Percentiles rank a stretch among this genome's conserved stretches.
phyloP scores from a whole-genome alignment of 352 stramenopile genomes.

The Phytophthora capsici region DNA sequence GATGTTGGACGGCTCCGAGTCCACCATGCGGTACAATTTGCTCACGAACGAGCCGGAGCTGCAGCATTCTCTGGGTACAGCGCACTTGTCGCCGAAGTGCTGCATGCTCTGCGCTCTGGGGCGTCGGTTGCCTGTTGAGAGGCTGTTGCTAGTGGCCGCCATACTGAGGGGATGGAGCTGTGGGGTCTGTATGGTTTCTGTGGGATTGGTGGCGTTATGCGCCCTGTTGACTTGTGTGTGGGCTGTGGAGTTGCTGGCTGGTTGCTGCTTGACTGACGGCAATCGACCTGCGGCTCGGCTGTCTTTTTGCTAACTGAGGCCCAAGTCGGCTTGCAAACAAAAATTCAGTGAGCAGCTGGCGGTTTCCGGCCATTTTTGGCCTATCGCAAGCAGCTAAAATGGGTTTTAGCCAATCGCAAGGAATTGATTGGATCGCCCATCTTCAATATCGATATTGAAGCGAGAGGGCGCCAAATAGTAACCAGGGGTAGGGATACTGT shows the following conservation, averaged over 20 bases:
- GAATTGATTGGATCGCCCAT: constrained; percentile 14
- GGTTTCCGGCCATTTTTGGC: constrained; percentile 16
- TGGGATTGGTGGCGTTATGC: constrained; percentile 15
- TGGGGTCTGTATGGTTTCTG: constrained; percentile 6
- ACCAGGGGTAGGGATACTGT: constrained; percentile 1
- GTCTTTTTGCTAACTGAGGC: constrained; percentile 76
- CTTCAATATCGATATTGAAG: constrained; percentile 42
- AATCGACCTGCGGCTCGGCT: constrained; percentile 34
- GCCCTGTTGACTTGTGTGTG: not conserved
- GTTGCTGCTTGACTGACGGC: constrained; percentile 8
- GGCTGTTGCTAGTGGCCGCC: constrained; percentile 18
- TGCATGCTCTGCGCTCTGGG: constrained; percentile 64
- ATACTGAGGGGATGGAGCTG: constrained; percentile 24
- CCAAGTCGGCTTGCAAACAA: constrained; percentile 16
- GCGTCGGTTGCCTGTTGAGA: constrained; percentile 32
- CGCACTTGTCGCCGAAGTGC: constrained; percentile 43
- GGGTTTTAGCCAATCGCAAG: constrained; percentile 18
- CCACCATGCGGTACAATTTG: constrained; percentile 88
- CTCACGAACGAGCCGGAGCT: constrained; percentile 85
- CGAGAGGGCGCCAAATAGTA: constrained; percentile 32
- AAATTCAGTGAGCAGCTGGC: constrained; percentile 47
- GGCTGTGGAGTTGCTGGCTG: not conserved
- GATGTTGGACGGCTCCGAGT: constrained; percentile 80
- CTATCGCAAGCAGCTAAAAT: constrained; percentile 1
- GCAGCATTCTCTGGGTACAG: constrained; percentile 50